Base-by-base conservation (phyloP, 768 basidiomycete species). In the Terana coerulea region DNA sequence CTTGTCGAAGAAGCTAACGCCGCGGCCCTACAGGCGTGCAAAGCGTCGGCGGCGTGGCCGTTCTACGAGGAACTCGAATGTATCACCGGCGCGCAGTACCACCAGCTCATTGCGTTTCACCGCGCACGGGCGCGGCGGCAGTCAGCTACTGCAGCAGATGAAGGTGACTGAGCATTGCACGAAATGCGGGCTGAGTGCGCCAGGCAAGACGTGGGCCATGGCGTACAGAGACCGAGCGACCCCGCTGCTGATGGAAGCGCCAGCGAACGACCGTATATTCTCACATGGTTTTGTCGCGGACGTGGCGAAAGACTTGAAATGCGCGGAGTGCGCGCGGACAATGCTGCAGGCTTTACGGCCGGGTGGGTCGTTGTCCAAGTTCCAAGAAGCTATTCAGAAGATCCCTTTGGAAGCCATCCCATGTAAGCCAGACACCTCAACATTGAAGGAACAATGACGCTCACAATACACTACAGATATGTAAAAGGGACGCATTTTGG, bases 71-170 rank as follows among this genome's bases (percentile, higher is more conserved):
- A 88, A 52, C 72, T 85, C 54, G 79, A 78, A 57, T 71, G 77
- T 64, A 83, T 88, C 62, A 74, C 79, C 2, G 87, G 83, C 15
- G 81, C 77, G 57, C 75, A 81, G 22, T 88, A 86, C 57, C 80
- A 83, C 59, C 78, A 75, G 9, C 76, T 88, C 40, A 72, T 88
- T 24, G 69, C 75, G 12, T 74, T 87, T 22, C 84, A 87, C 58
- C 75, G 24, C 68, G 67, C 11, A 81, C 86, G 5, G 72, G 74
- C 0, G 62, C 67, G 6, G 75, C 76, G 2, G 81, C 83, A 1
- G 66, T 26, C 70, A 69, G 12, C 64, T 82, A 35, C 63, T 88
- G 8, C 67, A 71, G 52, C 61, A 70, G 17, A 68, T 77, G 0
- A 71, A 74, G 3, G 72, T 77, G 28, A 60, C 84, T 56, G 45